phyloP scores from a whole-genome alignment of 2,329 filamentous ascomycete species.

The Trichoderma simmonsii region DNA sequence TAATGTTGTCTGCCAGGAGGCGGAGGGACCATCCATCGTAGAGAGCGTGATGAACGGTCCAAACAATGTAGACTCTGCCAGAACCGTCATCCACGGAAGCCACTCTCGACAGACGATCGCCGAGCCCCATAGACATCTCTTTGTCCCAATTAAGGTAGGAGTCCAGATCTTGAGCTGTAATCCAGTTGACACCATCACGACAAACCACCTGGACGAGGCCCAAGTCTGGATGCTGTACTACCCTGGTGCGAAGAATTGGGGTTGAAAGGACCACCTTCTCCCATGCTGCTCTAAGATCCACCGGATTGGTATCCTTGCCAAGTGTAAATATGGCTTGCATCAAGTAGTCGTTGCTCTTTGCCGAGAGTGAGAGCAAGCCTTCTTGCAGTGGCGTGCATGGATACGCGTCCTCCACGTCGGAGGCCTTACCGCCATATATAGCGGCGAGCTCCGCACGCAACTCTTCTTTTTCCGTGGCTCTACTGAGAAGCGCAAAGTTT shows the following conservation, averaged over 20 bases:
- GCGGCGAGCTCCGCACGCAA: neutral
- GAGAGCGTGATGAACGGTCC: neutral
- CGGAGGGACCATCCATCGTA: neutral
- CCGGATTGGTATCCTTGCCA: no score
- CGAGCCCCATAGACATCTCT: neutral
- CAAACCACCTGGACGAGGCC: neutral
- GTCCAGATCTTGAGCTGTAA: neutral
- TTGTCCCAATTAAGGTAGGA: neutral
- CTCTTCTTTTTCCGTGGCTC: neutral
- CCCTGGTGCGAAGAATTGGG: conserved; percentile 47
- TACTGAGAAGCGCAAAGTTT: neutral
- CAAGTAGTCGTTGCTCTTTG: conserved; percentile 27
- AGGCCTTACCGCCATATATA: neutral
- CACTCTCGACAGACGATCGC: neutral
- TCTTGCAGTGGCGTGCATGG: conserved; percentile 55
- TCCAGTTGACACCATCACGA: neutral
- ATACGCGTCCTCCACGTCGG: conserved; percentile 44
- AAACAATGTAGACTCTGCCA: neutral
- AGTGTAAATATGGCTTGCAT: no score
- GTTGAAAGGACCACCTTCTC: conserved; percentile 36
- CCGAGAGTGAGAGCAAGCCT: conserved; percentile 42
- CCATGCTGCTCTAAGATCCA: conserved; percentile 41
- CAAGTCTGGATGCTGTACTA: conserved; percentile 41
- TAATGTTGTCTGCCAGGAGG: neutral
- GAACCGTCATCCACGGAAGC: neutral